Conservation (phyloP, 495 filamentous ascomycete species). For the Penicillium steckii region DNA sequence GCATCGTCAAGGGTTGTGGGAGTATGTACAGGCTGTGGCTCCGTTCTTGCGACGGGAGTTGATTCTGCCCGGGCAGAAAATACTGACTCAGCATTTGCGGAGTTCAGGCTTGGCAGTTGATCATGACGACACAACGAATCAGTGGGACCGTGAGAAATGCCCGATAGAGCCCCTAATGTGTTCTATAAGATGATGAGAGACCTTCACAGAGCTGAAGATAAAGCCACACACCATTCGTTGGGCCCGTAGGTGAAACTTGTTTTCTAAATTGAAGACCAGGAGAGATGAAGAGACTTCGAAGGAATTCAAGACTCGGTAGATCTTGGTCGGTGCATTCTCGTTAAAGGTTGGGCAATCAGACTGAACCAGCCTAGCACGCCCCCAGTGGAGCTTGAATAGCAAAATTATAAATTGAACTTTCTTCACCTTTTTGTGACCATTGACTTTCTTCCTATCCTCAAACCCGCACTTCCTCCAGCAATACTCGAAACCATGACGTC, state of each 20-base stretch:
- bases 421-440: background rate
- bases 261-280: background rate
- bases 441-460: background rate
- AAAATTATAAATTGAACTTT: background rate
- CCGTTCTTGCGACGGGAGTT: background rate
- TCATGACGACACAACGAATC: background rate
- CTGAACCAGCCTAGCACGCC: background rate
- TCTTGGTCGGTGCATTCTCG: background rate
- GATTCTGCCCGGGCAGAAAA: conserved; percentile 19
- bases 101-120: background rate
- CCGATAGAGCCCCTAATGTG: background rate
- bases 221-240: background rate
- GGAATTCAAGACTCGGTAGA: background rate
- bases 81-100: conserved; percentile 7
- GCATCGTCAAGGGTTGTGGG: background rate
- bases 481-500: background rate
- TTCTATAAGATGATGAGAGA: background rate
- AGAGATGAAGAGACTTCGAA: background rate
- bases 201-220: background rate
- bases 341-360: background rate
- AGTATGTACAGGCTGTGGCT: background rate
- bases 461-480: background rate
- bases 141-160: background rate
- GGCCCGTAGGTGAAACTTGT: background rate
- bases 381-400: background rate